phyloP scores from a whole-genome alignment of 2,329 filamentous ascomycete genomes.

The Sporothrix humicola region DNA sequence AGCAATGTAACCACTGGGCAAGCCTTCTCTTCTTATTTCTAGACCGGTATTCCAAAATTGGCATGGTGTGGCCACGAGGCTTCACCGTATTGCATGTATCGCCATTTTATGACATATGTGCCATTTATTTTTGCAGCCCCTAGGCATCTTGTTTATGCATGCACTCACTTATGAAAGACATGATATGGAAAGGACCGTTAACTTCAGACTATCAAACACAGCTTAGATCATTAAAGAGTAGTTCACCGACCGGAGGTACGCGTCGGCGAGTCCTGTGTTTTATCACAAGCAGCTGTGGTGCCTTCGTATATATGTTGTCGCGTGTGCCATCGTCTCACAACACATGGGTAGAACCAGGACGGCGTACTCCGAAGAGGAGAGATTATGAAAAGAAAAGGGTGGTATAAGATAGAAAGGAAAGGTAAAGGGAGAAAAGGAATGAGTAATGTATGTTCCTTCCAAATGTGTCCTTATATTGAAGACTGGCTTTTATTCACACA shows the following conservation, averaged over 20 bases:
- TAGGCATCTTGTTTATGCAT: not conserved
- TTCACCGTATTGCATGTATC: constrained; percentile 3
- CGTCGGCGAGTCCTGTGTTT: not conserved
- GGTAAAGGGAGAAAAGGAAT: not conserved
- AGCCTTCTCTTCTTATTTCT: not conserved
- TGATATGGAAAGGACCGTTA: no score
- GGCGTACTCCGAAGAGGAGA: not conserved
- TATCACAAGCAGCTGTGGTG: not conserved
- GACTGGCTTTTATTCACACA: no score
- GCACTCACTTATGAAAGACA: not conserved
- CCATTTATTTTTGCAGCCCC: not conserved
- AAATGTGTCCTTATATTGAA: no score
- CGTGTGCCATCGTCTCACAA: not conserved
- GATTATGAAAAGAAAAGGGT: not conserved
- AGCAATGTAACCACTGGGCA: constrained; percentile 14
- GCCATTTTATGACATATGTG: not conserved
- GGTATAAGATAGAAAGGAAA: not conserved
- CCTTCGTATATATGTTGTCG: not conserved
- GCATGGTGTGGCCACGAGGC: constrained; percentile 3
- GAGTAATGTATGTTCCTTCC: not conserved
- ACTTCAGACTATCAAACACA: not conserved
- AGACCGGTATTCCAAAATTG: constrained; percentile 16
- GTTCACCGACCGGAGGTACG: not conserved
- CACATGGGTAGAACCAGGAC: not conserved
- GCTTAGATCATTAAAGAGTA: not conserved